Conservation (phyloP, 108 stramenopile genomes). For the Pseudonitzschia multistriata region DNA sequence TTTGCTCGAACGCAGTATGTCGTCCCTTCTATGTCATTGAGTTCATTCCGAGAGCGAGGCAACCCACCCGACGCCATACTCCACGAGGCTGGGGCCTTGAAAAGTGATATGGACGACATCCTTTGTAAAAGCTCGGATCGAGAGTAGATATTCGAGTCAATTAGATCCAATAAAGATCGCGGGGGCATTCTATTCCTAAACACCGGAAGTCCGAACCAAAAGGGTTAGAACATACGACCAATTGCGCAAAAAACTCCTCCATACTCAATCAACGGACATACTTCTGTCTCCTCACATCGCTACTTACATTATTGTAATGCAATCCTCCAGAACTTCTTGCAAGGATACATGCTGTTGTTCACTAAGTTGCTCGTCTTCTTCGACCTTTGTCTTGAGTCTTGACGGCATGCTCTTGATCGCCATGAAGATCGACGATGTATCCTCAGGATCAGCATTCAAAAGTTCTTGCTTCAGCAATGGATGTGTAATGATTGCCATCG, state of each 20-base stretch:
- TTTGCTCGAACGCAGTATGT: conserved; percentile 24
- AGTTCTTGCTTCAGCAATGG: conserved; percentile 23
- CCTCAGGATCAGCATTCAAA: conserved; percentile 22
- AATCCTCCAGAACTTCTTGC: conserved; percentile 43
- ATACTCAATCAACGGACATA: not conserved
- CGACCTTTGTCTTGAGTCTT: conserved; percentile 1
- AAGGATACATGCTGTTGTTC: conserved; percentile 12
- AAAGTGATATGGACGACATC: conserved; percentile 28
- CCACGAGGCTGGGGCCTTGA: conserved; percentile 39
- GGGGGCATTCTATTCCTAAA: conserved; percentile 36
- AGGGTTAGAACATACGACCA: not conserved
- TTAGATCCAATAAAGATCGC: conserved; percentile 36
- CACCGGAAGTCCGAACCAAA: conserved; percentile 1
- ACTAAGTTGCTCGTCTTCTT: not conserved
- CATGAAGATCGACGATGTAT: conserved; percentile 27
- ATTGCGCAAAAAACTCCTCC: not conserved
- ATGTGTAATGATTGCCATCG: conserved; percentile 61
- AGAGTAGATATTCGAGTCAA: conserved; percentile 7
- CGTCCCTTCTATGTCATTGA: conserved; percentile 13
- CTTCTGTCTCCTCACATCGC: not conserved
- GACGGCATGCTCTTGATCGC: conserved; percentile 28
- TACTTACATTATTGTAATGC: conserved; percentile 40
- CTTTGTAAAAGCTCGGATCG: conserved; percentile 12
- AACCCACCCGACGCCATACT: conserved; percentile 28
- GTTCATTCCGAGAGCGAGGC: conserved; percentile 8